Conservation (phyloP, 2,329 filamentous ascomycete genomes). For the Paecilomyces sp. region DNA sequence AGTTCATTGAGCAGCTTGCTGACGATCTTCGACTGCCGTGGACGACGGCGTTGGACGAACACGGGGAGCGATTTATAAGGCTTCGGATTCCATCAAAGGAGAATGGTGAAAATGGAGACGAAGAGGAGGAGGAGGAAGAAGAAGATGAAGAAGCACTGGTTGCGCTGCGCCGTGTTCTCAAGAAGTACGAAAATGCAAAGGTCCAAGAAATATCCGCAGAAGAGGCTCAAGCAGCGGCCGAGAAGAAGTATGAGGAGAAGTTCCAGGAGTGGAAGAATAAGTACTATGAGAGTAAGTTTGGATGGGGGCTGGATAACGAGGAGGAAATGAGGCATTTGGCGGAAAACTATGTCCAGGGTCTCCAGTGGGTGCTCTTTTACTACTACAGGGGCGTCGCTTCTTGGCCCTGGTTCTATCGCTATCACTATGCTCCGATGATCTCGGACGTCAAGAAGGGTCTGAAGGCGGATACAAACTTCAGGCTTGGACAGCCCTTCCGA, state of each 20-base stretch:
- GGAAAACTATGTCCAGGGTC: slow-evolving; percentile 93
- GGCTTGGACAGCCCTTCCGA: slow-evolving; percentile 87
- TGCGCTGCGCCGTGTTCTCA: slow-evolving; percentile 77
- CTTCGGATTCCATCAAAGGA: slow-evolving; percentile 52
- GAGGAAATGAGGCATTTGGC: slow-evolving; percentile 73
- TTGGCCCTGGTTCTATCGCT: slow-evolving; percentile 97
- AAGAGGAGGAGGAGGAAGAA: slow-evolving; percentile 62
- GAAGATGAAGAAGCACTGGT: slow-evolving; percentile 79
- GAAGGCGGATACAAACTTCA: slow-evolving; percentile 81
- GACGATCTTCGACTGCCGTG: slow-evolving; percentile 59
- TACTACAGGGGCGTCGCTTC: slow-evolving; percentile 96
- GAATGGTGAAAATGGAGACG: slow-evolving; percentile 40
- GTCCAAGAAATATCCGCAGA: slow-evolving; percentile 73
- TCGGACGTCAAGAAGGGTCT: slow-evolving; percentile 91
- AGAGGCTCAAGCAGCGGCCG: slow-evolving; percentile 69
- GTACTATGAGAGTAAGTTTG: slow-evolving; percentile 87
- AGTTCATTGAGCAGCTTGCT: slow-evolving; percentile 85
- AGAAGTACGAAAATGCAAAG: slow-evolving; percentile 83
- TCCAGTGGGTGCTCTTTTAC: slow-evolving; percentile 98
- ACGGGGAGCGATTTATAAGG: slow-evolving; percentile 60
- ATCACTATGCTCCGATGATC: slow-evolving; percentile 97
- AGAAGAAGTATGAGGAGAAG: slow-evolving; percentile 82
- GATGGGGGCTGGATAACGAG: slow-evolving; percentile 75
- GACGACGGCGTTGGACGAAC: slow-evolving; percentile 56
- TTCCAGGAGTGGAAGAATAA: slow-evolving; percentile 90